Base-by-base conservation (phyloP, 2,329 filamentous ascomycete genomes). In the Thermochaetoides dissita region DNA sequence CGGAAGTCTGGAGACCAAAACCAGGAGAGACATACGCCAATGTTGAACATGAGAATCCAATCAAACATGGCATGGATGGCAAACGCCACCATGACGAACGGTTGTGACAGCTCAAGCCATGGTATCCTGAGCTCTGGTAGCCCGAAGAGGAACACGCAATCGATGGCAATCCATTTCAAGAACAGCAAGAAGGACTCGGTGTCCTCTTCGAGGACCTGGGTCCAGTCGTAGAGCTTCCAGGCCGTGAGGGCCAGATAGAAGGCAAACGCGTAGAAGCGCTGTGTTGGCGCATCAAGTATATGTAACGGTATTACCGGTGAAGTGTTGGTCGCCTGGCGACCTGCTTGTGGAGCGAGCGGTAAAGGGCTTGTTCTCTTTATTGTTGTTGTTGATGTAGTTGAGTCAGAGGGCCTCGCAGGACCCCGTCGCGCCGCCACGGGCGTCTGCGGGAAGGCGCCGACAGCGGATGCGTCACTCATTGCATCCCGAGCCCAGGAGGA, bases 81-180 rank as follows among this genome's bases (percentile, higher is more conserved):
- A 55, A 91, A 93, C 17, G 88, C 63, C 30, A 74, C 66, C 35
- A 82, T 72, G 41, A 84, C 81, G 1, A 79, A 79, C 32, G 75
- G 72, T 55, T 84, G 83, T 36, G 84, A 85, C 67, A 89, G 85
- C 66, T 96, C 87, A 45, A 98, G 69, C 93, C 91, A 98, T 45
- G 91, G 91, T 71, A 98, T 94, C 59, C 84, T 78, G 53, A 98
- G 62, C 51, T 83, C 75, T 11, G 93, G 89, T 41, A 98, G 65
- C 7, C 84, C 84, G 59, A 93, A 94, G 49, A 96, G 69, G 59
- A 88, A 95, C 24, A 81, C 63, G 46, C 84, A 82, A 63, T 98
- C 91, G 49, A 98, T 75, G 44, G 79, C 70, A 48, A 84, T 74
- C 91, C 91, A 98, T 72, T 96, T 98, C 56, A 94, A 66, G 57